Base-by-base conservation (phyloP, 202 grass and related monocot genomes). In the Dendrocalamus latiflorus region DNA sequence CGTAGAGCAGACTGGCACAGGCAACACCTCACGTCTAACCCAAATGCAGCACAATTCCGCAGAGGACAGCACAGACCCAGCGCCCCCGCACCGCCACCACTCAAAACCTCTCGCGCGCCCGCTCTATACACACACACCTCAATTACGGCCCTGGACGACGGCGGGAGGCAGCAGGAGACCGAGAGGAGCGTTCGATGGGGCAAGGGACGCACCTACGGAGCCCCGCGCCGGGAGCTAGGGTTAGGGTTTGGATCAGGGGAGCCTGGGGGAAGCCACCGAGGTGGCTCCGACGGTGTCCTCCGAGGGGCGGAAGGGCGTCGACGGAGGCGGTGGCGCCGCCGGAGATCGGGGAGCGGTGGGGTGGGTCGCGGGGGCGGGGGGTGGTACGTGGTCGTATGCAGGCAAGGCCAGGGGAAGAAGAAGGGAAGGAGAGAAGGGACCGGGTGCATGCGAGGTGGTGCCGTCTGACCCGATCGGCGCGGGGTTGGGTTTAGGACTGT, bases 31-130 rank as follows among this genome's bases (percentile, higher is more conserved):
- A 66, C n/a, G 18, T 48, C 28, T 22, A 65, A 26, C 73, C 53
- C 39, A 90, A 83, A 78, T 83, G 83, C 37, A 79, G 88, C 60
- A 73, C 73, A 68, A 84, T 88, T 88, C 60, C 61, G 44, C 50
- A 53, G 68, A 30, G 36, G 43, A 30, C 50, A 54, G 72, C 58
- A 71, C 38, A 44, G 24, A n/a, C 43, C 66, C 22, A 56, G 50
- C 28, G 54, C 12, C 18, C 78, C 18, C 67, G 10, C 42, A 44
- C 42, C 10, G 10, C 10, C 42, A 12, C 2, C 3, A 73, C 72
- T 77, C 39, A 65, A 65, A 45, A 74, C 68, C 48, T 81, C 54
- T 28, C 78, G 15, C 18, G 45, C 41, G 34, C 15, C 83, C 53
- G 50, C 34, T 6, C 68, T 15, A n/a, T n/a, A n/a, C n/a, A 18